These are phyloP conservation scores for Neonectria magnoliae DNA, from an alignment of 2,329 filamentous ascomycete genomes.

Conservation along the genomic window DNA sequence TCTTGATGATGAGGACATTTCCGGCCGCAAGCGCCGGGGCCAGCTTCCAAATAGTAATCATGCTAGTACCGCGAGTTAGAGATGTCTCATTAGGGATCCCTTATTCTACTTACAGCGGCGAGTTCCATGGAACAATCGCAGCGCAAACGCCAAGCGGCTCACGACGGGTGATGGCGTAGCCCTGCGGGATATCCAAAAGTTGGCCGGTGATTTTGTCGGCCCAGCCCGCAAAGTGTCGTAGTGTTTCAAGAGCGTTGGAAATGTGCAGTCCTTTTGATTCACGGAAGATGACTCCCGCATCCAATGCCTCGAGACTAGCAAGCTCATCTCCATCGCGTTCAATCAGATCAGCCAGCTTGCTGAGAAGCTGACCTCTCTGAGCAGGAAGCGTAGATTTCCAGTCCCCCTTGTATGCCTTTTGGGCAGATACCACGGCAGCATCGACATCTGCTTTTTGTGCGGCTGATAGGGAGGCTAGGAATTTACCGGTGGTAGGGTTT, in stretches of 20 bases:
- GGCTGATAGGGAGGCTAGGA: constrained; percentile 3
- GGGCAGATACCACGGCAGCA: constrained; percentile 2
- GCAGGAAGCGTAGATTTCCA: neutral
- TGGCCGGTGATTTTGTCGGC: constrained; percentile 22
- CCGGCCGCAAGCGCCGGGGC: constrained; percentile 72
- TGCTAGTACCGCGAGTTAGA: neutral
- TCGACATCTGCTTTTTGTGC: constrained; percentile 10
- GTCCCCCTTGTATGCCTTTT: constrained; percentile 1
- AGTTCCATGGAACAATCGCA: constrained; percentile 80
- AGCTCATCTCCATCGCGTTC: constrained; percentile 61
- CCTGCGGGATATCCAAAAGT: constrained; percentile 4
- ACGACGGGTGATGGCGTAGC: constrained; percentile 51
- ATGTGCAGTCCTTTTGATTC: constrained; percentile 28
- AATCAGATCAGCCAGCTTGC: constrained; percentile 71
- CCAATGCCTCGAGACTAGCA: constrained; percentile 67
- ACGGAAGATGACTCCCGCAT: constrained; percentile 60
- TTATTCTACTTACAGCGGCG: constrained; percentile 57
- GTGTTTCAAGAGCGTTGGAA: constrained; percentile 28
- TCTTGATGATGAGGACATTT: constrained; percentile 70
- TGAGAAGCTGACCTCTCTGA: constrained; percentile 56
- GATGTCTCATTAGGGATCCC: neutral
- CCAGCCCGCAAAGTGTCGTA: constrained; percentile 21
- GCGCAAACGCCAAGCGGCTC: constrained; percentile 76
- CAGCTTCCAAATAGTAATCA: constrained; percentile 60
- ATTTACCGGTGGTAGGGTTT: constrained; percentile 9